These are phyloP conservation scores for Venturia aucupariae DNA, from an alignment of 2,329 filamentous ascomycete species.

Conservation along the genomic window DNA sequence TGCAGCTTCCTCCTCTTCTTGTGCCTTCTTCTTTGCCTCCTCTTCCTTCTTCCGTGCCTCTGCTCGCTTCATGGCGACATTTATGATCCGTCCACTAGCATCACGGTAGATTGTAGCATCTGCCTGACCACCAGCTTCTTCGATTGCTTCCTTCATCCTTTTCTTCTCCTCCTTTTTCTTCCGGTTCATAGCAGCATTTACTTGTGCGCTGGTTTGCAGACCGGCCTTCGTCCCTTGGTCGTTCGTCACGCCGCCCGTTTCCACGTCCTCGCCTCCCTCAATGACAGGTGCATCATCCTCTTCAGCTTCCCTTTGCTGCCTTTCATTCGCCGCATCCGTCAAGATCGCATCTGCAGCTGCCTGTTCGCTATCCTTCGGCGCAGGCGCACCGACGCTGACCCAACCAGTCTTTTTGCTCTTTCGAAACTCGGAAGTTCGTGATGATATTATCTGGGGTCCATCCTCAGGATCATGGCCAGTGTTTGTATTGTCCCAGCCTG, in stretches of 20 bases:
- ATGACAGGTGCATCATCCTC: slow-evolving; percentile 35
- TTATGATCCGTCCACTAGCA: slow-evolving; percentile 87
- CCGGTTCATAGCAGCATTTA: slow-evolving; percentile 47
- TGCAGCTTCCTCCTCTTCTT: slow-evolving; percentile 57
- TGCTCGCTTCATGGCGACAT: slow-evolving; percentile 81
- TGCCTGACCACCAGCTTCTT: slow-evolving; percentile 35
- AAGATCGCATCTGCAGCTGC: slow-evolving; percentile 73
- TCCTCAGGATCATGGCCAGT: slow-evolving; percentile 47
- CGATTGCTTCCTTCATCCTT: slow-evolving; percentile 36
- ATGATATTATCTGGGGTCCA: slow-evolving; percentile 36
- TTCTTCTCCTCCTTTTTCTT: slow-evolving; percentile 54
- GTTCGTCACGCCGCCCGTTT: slow-evolving; percentile 49
- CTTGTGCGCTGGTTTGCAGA: slow-evolving; percentile 72
- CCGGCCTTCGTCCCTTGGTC: slow-evolving; percentile 81
- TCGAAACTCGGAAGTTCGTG: slow-evolving; percentile 47
- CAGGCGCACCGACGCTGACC: slow-evolving; percentile 56
- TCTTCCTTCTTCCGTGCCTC: slow-evolving; percentile 74
- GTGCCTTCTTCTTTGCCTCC: slow-evolving; percentile 56
- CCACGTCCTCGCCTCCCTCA: slow-evolving; percentile 15
- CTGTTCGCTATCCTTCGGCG: slow-evolving; percentile 43
- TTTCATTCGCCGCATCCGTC: slow-evolving; percentile 60
- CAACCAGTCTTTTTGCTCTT: slow-evolving; percentile 70
- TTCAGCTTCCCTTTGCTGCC: slow-evolving; percentile 40
- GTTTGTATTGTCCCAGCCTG: slow-evolving; percentile 42
- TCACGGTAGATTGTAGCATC: slow-evolving; percentile 92